Evolutionary conservation across 306 rosid genomes (phyloP), one percentile per base, ranked within the genome.

Genomic region (Acacia melanoxylon): DNA sequence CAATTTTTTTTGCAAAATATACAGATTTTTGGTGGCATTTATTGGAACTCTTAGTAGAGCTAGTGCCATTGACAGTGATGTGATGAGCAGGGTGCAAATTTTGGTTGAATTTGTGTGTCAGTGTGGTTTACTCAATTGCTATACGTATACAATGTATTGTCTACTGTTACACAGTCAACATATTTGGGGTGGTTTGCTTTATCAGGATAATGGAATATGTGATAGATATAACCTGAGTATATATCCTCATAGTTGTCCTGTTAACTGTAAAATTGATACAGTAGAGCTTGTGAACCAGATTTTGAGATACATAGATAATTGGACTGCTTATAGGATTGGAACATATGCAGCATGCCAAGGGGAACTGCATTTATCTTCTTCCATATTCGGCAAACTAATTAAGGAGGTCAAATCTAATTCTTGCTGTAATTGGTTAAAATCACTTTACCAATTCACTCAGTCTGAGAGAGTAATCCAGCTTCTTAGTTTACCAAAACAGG

Each of bases 291-390:
- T n/a, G n/a, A n/a, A n/a, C n/a, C n/a, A n/a, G n/a, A n/a, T n/a
- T n/a, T n/a, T n/a, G n/a, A n/a, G n/a, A n/a, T n/a, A n/a, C n/a
- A n/a, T n/a, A n/a, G n/a, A n/a, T n/a, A n/a, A n/a, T n/a, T n/a
- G n/a, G n/a, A n/a, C n/a, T 76, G 88, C 88, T 49, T 91, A 91
- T 72, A 89, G 73, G 82, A 79, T 81, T 15, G 91, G 91, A 80
- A 77, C 44, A 29, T 74, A 81, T 78, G 88, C 90, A 59, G 88
- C 85, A 46, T 78, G 92, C 84, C 89, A 89, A 63, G 95, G 95
- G 42, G 81, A 87, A 56, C 85, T 91, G 91, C 69, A 63, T 63
- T 54, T 86, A 9, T 88, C 91, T 6, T 31, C 83, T 77, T 82
- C 82, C 71, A 72, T 85, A 73, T 89, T 89, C 74, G 62, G 81